A percentile compares a stretch with the other conserved stretches of the same genome.
These are phyloP conservation scores for Begonia fuchsioides DNA, from an alignment of 306 rosid species.

Conservation along the genomic window DNA sequence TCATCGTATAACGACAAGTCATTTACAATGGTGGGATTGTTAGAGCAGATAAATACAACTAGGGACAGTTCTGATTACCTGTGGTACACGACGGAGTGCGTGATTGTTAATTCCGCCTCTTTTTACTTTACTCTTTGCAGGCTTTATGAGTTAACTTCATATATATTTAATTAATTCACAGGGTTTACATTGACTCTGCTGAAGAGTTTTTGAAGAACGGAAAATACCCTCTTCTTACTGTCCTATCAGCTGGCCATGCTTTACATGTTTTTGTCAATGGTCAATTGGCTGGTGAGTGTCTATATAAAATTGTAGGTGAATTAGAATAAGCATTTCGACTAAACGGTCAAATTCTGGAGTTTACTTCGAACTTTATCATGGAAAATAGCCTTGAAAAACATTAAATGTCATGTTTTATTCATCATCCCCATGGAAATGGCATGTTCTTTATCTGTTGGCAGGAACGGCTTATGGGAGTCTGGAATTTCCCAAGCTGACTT, in stretches of 20 bases:
- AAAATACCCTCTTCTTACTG: conserved; percentile 47
- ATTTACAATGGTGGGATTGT: conserved; percentile 56
- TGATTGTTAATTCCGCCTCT: conserved; percentile 9
- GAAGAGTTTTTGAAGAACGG: conserved; percentile 58
- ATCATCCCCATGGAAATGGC: background rate
- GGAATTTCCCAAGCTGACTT: conserved; percentile 69
- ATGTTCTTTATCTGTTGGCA: background rate
- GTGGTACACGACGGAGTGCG: conserved; percentile 99
- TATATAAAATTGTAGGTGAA: too few species aligned
- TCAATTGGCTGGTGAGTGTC: conserved; percentile 49
- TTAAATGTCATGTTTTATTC: background rate
- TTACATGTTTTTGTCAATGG: conserved; percentile 71
- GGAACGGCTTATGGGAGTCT: conserved; percentile 73
- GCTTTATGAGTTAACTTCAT: background rate
- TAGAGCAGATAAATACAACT: conserved; percentile 91
- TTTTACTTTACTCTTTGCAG: background rate
- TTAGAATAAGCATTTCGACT: too few species aligned
- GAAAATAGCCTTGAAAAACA: too few species aligned
- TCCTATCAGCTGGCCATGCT: conserved; percentile 82
- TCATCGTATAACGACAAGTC: conserved; percentile 51
- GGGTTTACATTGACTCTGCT: conserved; percentile 49
- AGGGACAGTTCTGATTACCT: conserved; percentile 82
- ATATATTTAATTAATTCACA: conserved; percentile 1
- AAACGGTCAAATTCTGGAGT: too few species aligned
- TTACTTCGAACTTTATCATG: too few species aligned